A percentile compares a stretch with the other conserved stretches of the same genome.
Evolutionary conservation across 2,329 filamentous ascomycete genomes (phyloP).

Genomic region (Huntiella savannae): DNA sequence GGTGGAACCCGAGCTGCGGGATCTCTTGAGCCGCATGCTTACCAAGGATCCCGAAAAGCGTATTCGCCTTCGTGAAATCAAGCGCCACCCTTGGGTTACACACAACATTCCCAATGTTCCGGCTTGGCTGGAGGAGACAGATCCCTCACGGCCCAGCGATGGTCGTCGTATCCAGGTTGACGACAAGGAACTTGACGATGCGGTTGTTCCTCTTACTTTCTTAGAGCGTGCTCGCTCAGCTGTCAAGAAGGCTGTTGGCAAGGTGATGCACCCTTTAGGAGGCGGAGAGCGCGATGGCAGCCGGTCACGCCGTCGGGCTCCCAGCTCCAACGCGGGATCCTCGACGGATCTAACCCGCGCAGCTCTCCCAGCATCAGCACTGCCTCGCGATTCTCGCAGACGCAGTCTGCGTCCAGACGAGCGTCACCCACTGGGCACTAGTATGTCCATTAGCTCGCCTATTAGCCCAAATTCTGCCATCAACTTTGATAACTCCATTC

Average conservation of each 20-base stretch:
- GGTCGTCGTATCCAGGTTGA: constrained; percentile 84
- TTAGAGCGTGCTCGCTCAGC: constrained; percentile 69
- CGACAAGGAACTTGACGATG: constrained; percentile 70
- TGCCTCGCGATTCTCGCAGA: constrained; percentile 29
- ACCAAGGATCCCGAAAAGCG: constrained; percentile 77
- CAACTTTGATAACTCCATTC: constrained; percentile 20
- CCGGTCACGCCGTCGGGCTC: constrained; percentile 33
- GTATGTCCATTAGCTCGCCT: constrained; percentile 12
- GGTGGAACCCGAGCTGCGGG: constrained; percentile 59
- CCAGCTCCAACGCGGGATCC: constrained; percentile 47
- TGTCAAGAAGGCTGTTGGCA: constrained; percentile 47
- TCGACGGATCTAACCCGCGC: constrained; percentile 30
- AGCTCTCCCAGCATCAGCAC: background rate
- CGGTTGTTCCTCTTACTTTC: constrained; percentile 76
- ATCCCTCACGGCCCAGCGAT: constrained; percentile 57
- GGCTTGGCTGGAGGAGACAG: constrained; percentile 85
- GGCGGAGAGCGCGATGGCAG: constrained; percentile 33
- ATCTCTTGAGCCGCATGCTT: constrained; percentile 62
- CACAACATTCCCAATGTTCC: constrained; percentile 55
- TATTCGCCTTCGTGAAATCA: constrained; percentile 80
- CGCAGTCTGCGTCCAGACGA: constrained; percentile 32
- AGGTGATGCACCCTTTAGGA: constrained; percentile 40
- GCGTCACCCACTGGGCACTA: constrained; percentile 13
- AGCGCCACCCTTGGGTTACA: constrained; percentile 82
- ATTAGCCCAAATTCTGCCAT: constrained; percentile 13